Evolutionary conservation across 352 stramenopile genomes (phyloP), one percentile per base, ranked within the genome.

Genomic region (Globisporangium nagaii): DNA sequence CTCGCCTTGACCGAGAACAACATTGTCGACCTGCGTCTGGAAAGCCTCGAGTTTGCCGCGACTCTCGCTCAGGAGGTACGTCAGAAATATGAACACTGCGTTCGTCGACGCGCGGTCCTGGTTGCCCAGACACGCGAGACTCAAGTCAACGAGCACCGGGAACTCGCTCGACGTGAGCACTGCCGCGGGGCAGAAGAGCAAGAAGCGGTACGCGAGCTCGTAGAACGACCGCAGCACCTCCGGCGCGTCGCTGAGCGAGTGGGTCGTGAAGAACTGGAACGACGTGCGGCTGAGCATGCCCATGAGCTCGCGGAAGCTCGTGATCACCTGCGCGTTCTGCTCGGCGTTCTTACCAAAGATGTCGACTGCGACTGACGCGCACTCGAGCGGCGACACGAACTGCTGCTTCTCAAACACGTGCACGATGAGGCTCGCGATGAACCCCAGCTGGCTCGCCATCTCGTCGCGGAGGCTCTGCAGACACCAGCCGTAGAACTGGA

Each of bases 401-500:
- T 63, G 57, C 24, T 65, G 65, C 25, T 77, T 56, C 47, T 83
- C 66, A 43, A 90, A 90, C n/a, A 85, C 66, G 36, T 57, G 56
- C 0, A 88, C 68, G 35, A 90, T 84, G 28, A 86, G 45, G 6
- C 65, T 80, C 28, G 72, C 76, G 41, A 87, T 81, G 6, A 58
- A 53, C 2, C 62, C 62, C 19, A 90, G 66, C 20, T 84, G 66
- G 3, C 62, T 62, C 10, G 63, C 66, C 70, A 90, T 83, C 11
- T 84, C 73, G 12, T 77, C 65, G 9, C 71, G 68, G 4, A 88
- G 46, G 62, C 72, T 90, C 49, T 84, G 79, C 37, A 90, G 49
- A 65, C 76, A 88, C 76, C 79, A 90, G 28, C 75, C 72, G 55
- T 84, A 86, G 13, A 90, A 61, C 53, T 86, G 65, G 40, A 88